phyloP scores from a whole-genome alignment of 331 rosid species.

The Rosa hybrid region DNA sequence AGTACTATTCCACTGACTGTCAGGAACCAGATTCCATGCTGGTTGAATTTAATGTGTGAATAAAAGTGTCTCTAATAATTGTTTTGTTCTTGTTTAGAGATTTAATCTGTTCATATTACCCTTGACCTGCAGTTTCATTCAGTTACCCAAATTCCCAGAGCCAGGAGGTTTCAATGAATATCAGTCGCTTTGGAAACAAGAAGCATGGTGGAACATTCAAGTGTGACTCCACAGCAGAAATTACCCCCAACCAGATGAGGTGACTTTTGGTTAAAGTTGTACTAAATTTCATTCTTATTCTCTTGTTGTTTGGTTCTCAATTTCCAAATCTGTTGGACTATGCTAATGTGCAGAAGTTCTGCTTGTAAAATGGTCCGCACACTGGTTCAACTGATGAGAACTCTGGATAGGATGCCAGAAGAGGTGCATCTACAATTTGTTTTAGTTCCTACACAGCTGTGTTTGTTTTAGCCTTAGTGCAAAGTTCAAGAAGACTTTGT shows the following conservation, averaged over 20 bases:
- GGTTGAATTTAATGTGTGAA: slow-evolving; percentile 7
- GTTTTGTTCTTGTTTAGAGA: slow-evolving; percentile 6
- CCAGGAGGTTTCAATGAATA: slow-evolving; percentile 81
- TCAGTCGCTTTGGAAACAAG: slow-evolving; percentile 80
- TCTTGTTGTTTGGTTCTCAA: not conserved
- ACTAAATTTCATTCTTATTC: not conserved
- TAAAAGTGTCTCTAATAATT: not conserved
- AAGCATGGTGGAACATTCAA: slow-evolving; percentile 76
- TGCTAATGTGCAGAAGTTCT: slow-evolving; percentile 70
- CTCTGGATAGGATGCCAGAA: slow-evolving; percentile 96
- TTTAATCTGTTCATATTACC: slow-evolving; percentile 20
- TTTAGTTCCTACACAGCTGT: slow-evolving; percentile 12
- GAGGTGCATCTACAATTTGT: slow-evolving; percentile 51
- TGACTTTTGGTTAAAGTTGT: slow-evolving; percentile 23
- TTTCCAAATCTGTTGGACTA: slow-evolving; percentile 5
- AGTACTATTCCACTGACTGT: not conserved
- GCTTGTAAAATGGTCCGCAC: slow-evolving; percentile 99
- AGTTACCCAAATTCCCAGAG: slow-evolving; percentile 71
- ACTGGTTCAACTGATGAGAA: slow-evolving; percentile 92
- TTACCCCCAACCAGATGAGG: slow-evolving; percentile 96
- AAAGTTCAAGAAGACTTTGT: slow-evolving; percentile 1
- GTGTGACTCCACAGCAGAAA: slow-evolving; percentile 65
- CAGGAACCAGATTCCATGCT: not conserved
- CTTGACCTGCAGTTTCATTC: slow-evolving; percentile 74
- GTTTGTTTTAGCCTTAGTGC: not conserved